phyloP scores from a whole-genome alignment of 345 rosid genomes.

The Psidium friedrichsthalianum region DNA sequence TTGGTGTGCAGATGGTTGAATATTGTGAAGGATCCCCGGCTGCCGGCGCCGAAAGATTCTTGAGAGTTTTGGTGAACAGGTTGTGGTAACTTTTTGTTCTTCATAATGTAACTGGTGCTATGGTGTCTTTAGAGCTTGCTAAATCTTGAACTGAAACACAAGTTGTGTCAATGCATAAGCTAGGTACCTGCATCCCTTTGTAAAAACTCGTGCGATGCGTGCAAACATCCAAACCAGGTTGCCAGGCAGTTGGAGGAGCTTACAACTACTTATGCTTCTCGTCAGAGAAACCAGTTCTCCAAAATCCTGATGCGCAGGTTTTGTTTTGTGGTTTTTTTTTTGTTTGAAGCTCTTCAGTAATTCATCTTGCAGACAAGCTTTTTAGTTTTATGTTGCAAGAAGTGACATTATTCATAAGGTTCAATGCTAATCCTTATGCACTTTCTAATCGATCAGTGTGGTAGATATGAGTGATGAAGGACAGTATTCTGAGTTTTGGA shows the following conservation, averaged over 20 bases:
- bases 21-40: constrained; percentile 87
- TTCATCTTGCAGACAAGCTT: neutral
- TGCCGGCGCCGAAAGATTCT: constrained; percentile 88
- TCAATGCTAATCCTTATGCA: constrained; percentile 2
- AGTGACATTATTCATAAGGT: neutral
- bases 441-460: constrained; percentile 29
- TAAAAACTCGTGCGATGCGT: constrained; percentile 75
- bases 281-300: constrained; percentile 47
- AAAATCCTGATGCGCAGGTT: constrained; percentile 54
- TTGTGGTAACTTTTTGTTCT: constrained; percentile 2
- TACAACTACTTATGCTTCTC: constrained; percentile 18
- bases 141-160: neutral
- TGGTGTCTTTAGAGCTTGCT: neutral
- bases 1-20: constrained; percentile 54
- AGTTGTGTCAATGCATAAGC: neutral
- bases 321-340: neutral
- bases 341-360: neutral
- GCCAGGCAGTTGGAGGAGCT: constrained; percentile 61
- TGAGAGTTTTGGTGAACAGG: constrained; percentile 93
- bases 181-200: constrained; percentile 59
- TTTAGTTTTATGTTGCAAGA: neutral
- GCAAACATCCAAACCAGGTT: constrained; percentile 66
- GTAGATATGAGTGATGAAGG: constrained; percentile 25
- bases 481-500: constrained; percentile 82
- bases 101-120: neutral